Evolutionary conservation across 441 rosid genomes (phyloP).

Genomic region (Jatropha podagrica): DNA sequence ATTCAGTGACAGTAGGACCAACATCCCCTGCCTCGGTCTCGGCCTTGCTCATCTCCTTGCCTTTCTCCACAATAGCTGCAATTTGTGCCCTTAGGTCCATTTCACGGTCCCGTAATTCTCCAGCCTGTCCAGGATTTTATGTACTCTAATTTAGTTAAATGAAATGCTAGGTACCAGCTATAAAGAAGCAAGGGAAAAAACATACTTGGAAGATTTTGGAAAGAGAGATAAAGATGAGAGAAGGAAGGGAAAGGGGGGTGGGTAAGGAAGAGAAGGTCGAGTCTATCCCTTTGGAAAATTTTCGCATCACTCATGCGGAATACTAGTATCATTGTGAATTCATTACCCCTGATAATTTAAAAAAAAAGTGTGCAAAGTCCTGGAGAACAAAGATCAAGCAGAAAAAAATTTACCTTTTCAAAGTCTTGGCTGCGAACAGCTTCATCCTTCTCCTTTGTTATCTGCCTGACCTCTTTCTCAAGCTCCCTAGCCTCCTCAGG

Average conservation of each 20-base stretch:
- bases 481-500: conserved; percentile 99
- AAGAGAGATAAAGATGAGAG: no score
- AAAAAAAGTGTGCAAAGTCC: not conserved
- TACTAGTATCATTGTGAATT: not conserved
- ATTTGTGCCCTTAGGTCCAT: conserved; percentile 96
- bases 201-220: not conserved
- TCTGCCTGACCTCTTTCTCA: conserved; percentile 92
- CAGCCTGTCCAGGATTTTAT: conserved; percentile 59
- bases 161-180: not conserved
- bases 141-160: not conserved
- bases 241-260: no score
- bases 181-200: not conserved
- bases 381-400: conserved; percentile 1
- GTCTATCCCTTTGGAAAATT: no score
- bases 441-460: conserved; percentile 93
- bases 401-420: conserved; percentile 60
- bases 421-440: conserved; percentile 96
- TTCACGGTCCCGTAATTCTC: conserved; percentile 89
- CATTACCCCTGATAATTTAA: not conserved
- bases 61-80: conserved; percentile 74
- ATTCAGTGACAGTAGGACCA: conserved; percentile 82
- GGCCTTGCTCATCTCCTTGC: conserved; percentile 95
- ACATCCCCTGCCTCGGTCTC: conserved; percentile 87
- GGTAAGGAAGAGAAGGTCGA: no score
- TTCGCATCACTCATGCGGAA: not conserved